Evolutionary conservation across 768 basidiomycete species (phyloP).

Genomic region (Trametes coccinea): DNA sequence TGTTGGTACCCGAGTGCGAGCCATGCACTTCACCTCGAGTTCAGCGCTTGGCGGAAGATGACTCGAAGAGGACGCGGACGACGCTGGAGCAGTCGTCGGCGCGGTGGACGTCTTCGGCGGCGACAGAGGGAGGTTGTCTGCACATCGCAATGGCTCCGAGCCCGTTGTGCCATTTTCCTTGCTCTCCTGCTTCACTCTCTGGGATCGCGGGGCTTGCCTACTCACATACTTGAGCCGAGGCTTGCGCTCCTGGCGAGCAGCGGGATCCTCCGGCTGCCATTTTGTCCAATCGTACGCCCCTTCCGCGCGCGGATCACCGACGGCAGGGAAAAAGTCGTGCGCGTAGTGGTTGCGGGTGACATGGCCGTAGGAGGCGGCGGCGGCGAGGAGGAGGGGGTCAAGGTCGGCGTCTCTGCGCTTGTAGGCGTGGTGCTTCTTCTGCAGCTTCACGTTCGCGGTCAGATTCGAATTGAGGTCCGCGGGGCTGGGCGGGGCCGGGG

Average conservation of each 20-base stretch:
- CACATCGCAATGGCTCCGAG: constrained; percentile 37
- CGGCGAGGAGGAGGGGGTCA: constrained; percentile 78
- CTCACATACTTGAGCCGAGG: constrained; percentile 62
- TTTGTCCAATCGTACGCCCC: constrained; percentile 61
- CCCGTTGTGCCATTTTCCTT: constrained; percentile 53
- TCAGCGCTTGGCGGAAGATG: constrained; percentile 28
- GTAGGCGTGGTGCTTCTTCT: constrained; percentile 36
- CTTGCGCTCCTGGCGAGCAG: constrained; percentile 42
- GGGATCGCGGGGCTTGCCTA: constrained; percentile 70
- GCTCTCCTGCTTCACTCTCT: constrained; percentile 47
- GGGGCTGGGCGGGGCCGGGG: constrained; percentile 37
- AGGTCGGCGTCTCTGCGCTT: constrained; percentile 69
- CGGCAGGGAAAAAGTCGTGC: constrained; percentile 73
- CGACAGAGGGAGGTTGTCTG: constrained; percentile 39
- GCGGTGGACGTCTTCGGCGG: constrained; percentile 29
- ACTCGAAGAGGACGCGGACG: constrained; percentile 17
- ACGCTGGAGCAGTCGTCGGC: constrained; percentile 1
- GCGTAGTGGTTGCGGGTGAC: constrained; percentile 85
- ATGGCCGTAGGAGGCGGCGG: constrained; percentile 71
- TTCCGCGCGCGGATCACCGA: constrained; percentile 52
- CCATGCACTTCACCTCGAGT: constrained; percentile 89
- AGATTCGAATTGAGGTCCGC: constrained; percentile 30
- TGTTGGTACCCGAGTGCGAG: constrained; percentile 95
- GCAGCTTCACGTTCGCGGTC: constrained; percentile 29
- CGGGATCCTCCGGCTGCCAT: constrained; percentile 46